phyloP scores from a whole-genome alignment of 441 rosid genomes.

The Syzygium syzygioides region DNA sequence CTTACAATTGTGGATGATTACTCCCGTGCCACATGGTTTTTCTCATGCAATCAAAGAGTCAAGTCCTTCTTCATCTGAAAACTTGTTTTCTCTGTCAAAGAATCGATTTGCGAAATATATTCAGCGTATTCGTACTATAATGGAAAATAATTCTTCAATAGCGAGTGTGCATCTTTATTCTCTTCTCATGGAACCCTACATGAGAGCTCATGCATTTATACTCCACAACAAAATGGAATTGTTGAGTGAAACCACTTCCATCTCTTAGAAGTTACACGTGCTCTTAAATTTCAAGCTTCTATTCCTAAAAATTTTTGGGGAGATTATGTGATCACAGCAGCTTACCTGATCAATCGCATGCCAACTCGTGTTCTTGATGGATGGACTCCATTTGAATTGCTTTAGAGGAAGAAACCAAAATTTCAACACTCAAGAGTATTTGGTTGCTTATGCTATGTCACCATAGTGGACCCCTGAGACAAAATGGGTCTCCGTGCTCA shows the following conservation, averaged over 20 bases:
- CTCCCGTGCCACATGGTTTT: background rate
- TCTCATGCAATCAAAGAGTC: background rate
- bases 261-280: background rate
- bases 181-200: background rate
- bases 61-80: background rate
- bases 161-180: background rate
- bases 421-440: fast-evolving
- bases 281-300: background rate
- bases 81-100: background rate
- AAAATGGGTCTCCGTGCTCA: background rate
- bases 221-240: background rate
- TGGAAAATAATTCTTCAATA: background rate
- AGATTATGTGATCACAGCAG: background rate
- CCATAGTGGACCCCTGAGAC: background rate
- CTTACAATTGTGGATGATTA: background rate
- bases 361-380: background rate
- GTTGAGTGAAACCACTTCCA: fast-evolving
- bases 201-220: background rate
- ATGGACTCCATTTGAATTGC: background rate
- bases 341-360: background rate
- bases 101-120: background rate
- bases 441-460: background rate
- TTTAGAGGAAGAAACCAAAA: background rate
- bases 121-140: fast-evolving
- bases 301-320: background rate